Base-by-base conservation (phyloP, 441 rosid species). In the Populus hybrid region DNA sequence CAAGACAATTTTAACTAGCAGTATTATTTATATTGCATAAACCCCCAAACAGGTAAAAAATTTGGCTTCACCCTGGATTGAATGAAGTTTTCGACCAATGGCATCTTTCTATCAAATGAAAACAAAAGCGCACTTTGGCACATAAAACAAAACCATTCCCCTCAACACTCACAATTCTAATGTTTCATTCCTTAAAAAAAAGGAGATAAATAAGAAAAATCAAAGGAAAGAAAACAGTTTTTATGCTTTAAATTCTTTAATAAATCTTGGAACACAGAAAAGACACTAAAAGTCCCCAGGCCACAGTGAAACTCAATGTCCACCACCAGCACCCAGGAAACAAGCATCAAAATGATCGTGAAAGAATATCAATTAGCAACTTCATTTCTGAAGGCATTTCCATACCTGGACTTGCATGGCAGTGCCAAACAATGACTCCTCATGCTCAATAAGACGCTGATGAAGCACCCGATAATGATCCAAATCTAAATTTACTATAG, bases 401-500 rank as follows among this genome's bases (percentile, higher is more conserved):
- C 79, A 82, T 79, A 95, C 99, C 97, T 88, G 90, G 73, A 95
- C 98, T 79, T 88, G 84, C 76, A 64, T 63, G 77, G 93, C 88
- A 68, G 99, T 84, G 75, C 97, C 97, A 84, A 86, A 91, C 35
- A 93, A 61, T 12, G 88, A 86, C 75, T 93, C 99, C 82, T 95
- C 99, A 75, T 92, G 97, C 88, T 95, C 99, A 63, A 91, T 86
- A 75, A 95, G 99, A 64, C 99, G 93, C 79, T 92, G 97, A 83
- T 91, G 97, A 83, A 95, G 98, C 72, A 84, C 26, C 77, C 81
- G 84, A 68, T 92, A 95, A 83, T 93, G 98, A 75, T 93, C 98
- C 63, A 84, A 73, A 88, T 92, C 97, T 42, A 95, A 85, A 86
- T 92, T 95, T 36, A 95, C 89, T 9, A 93, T 86, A 64, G 99